Percentiles rank a stretch among this genome's conserved stretches.
phyloP scores from a whole-genome alignment of 2,329 filamentous ascomycete genomes.

The Aspergillus hiratsukae region DNA sequence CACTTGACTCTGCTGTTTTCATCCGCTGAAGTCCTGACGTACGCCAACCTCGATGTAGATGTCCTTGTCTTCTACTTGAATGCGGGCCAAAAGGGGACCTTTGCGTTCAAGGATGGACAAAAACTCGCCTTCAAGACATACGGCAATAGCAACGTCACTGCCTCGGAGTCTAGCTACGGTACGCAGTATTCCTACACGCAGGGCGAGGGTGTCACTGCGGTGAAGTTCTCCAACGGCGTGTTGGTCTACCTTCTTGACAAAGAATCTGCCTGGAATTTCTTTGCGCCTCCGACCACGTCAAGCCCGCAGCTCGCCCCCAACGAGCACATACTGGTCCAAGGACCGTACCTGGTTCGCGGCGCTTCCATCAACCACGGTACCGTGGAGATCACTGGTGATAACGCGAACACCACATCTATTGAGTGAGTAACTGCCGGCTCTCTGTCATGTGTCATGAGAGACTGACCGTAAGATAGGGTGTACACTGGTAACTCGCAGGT shows the following conservation, averaged over 20 bases:
- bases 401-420: conserved; percentile 38
- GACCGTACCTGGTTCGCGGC: conserved; percentile 44
- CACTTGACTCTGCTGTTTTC: conserved; percentile 47
- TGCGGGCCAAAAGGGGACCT: conserved; percentile 47
- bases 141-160: conserved; percentile 36
- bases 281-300: conserved; percentile 46
- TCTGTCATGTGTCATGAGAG: background rate
- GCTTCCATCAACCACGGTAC: conserved; percentile 32
- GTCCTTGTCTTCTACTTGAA: conserved; percentile 49
- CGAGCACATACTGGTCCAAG: conserved; percentile 45
- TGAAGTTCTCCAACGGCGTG: conserved; percentile 49
- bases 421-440: conserved; percentile 29
- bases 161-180: conserved; percentile 21
- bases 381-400: conserved; percentile 39
- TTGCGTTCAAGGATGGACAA: conserved; percentile 43
- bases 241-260: conserved; percentile 52
- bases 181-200: conserved; percentile 47
- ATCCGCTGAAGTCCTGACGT: conserved; percentile 48
- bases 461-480: conserved; percentile 21
- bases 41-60: conserved; percentile 38
- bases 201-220: conserved; percentile 41
- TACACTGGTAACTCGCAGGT: conserved; percentile 39
- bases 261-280: conserved; percentile 53
- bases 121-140: conserved; percentile 39
- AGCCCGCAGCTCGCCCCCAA: conserved; percentile 44